Base-by-base conservation (phyloP, 495 filamentous ascomycete species). In the Lasiosphaeriaceae sp. region DNA sequence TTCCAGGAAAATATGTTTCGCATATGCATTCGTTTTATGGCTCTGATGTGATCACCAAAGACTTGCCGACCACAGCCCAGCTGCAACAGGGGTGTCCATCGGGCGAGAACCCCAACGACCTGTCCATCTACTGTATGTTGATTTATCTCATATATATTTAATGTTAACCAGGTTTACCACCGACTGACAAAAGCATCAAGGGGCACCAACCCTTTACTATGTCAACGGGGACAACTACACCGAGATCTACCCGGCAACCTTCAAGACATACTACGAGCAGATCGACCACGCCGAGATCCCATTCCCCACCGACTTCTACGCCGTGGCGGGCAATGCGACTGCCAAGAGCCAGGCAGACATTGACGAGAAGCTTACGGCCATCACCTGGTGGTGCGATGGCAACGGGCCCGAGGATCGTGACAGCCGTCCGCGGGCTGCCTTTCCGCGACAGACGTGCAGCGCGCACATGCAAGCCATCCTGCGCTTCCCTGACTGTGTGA, bases 221-320 rank as follows among this genome's bases (percentile, higher is more conserved):
- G 68, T 73, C 37, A 63, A 68, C 54, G 66, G 66, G 7, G 57
- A 67, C 55, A 71, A 54, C 47, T 71, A 73, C 57, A 71, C 68
- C n/a, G 71, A 73, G 54, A 66, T 73, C 62, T 68, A 73, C 56
- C 68, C 68, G 0, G 62, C 58, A n/a, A 73, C 65, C 9, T 73
- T 73, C 61, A 73, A 66, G 58, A 73, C 71, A 11, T 71, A 71
- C 56, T 73, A 73, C 52, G 88, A 92, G 65, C 87, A 90, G 77
- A 90, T 92, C 59, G 85, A 89, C 66, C 89, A 89, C 72, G 88
- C 88, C 69, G 89, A 90, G 80, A 86, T 92, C 59, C 87, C 88
- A 46, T 92, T 88, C 74, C 65, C 85, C 26, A 81, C 76, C 50
- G 76, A 84, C 57, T 66, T 70, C 39, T 53, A 64, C 54, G 63